Base-by-base conservation (phyloP, 192 early-diverging fungal genomes). In the Dissophora globulifera region DNA sequence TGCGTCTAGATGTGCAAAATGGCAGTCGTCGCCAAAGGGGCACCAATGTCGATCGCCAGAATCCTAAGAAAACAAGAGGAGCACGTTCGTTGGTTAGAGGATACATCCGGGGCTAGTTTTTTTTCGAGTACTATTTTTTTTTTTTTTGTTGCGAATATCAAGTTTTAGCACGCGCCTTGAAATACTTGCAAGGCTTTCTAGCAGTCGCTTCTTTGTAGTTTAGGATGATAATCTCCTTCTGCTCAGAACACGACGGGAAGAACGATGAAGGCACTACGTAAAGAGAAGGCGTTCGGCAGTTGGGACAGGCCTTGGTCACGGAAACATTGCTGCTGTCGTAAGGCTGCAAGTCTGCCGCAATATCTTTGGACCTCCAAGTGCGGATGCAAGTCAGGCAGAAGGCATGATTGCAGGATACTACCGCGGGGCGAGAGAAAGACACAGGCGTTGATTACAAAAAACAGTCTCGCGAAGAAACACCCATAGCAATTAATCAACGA, bases 371-470 rank as follows among this genome's bases (percentile, higher is more conserved):
- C 26, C 72, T 51, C 72, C 72, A 76, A 11, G 63, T 76, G 33
- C 72, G 63, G 52, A 76, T 76, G 35, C 72, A 76, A 22, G 56
- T 60, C 58, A 76, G 11, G 23, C 72, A 76, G 58, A 76, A 76
- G 46, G 72, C 50, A 58, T 76, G 72, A 57, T 76, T 76, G 23
- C 72, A 76, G 3, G 72, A 76, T 2, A 49, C 72, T 76, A 67
- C 17, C 22, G 30, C 9, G 16, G 43, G 4, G 38, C 9, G 13
- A 45, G 30, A 56, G 19, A 40, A 42, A 56, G 17, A 54, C 6
- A 35, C n/a, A n/a, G n/a, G n/a, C n/a, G n/a, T 9, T 35, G 7
- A 35, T 38, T 38, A 38, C 49, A 23, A n/a, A n/a, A n/a, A n/a
- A n/a, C n/a, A n/a, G n/a, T n/a, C n/a, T n/a, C n/a, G n/a, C n/a